Base-by-base conservation (phyloP, 1,139 yeast genomes). In the Debaryomyces subglobosus region DNA sequence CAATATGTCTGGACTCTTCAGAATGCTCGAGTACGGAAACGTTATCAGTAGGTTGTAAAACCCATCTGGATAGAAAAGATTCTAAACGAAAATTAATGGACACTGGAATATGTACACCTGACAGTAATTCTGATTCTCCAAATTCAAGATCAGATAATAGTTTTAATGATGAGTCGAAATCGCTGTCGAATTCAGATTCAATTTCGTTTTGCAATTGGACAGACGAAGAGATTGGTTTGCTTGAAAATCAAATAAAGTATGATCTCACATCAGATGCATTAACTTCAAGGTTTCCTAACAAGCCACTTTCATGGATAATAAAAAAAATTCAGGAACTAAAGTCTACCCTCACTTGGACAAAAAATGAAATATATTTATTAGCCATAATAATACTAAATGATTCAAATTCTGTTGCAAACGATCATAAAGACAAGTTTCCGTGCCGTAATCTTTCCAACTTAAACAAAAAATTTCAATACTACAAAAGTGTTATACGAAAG, bases 191-290 rank as follows among this genome's bases (percentile, higher is more conserved):
- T 18, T 20, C 37, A 34, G 3, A 35, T 29, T 15, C 25, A 21
- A 30, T 20, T 9, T 20, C 36, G 21, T n/a, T 40, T 30, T 15
- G 34, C 34, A 39, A 27, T 10, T 43, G 47, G 49, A 29, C 29
- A 9, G 41, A 33, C 20, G 33, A 25, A 25, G 46, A 38, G 35
- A 39, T n/a, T 21, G 12, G 10, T 20, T 16, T 29, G 13, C 25
- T 45, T 18, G 23, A 15, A 23, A 20, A 32, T 8, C 39, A 36
- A 16, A 13, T 37, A 8, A n/a, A 30, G 21, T 21, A 13, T 18
- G 46, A 44, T 32, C 40, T 44, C 36, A 44, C 46, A 8, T 16
- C 15, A 15, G 32, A 44, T 12, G 20, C 43, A 15, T 25, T 44
- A 13, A 32, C 20, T 12, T 20, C 16, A 13, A 16, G n/a, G 6